Evolutionary conservation across 352 stramenopile species (phyloP).

Genomic region (Globisporangium cystogenes): DNA sequence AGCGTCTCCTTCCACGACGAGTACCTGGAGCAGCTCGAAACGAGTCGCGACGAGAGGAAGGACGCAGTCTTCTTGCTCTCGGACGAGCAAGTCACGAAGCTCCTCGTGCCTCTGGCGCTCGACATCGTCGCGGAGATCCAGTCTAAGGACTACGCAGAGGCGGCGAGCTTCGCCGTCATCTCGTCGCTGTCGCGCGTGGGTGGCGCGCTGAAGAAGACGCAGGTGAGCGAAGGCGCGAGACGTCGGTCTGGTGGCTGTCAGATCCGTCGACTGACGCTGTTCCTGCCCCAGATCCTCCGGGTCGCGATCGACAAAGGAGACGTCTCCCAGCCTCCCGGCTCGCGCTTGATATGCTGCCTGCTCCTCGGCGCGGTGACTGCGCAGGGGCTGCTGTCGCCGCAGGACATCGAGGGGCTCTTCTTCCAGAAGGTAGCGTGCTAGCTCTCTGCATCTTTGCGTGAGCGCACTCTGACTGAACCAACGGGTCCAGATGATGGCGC

Average conservation of each 20-base stretch:
- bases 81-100: conserved; percentile 72
- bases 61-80: conserved; percentile 62
- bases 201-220: conserved; percentile 67
- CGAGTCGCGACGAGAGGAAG: conserved; percentile 43
- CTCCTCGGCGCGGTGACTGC: conserved; percentile 68
- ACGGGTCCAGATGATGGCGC: conserved; percentile 62
- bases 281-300: conserved; percentile 49
- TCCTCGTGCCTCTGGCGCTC: conserved; percentile 63
- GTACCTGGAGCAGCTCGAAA: conserved; percentile 41
- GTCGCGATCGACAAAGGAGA: conserved; percentile 82
- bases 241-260: neutral
- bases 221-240: conserved; percentile 20
- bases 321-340: conserved; percentile 69
- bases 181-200: conserved; percentile 51
- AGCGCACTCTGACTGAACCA: neutral
- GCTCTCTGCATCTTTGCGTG: neutral
- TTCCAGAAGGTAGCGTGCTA: conserved; percentile 72
- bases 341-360: conserved; percentile 73
- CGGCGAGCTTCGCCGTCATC: conserved; percentile 52
- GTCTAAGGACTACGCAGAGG: conserved; percentile 71
- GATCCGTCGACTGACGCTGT: no score
- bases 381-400: conserved; percentile 50
- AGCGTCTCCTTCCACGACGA: conserved; percentile 58
- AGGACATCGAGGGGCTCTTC: conserved; percentile 78
- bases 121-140: conserved; percentile 73